A percentile compares a stretch with the other conserved stretches of the same genome.
Conservation (phyloP, 2,329 filamentous ascomycete species). For the Cordyceps fumosorosea region DNA sequence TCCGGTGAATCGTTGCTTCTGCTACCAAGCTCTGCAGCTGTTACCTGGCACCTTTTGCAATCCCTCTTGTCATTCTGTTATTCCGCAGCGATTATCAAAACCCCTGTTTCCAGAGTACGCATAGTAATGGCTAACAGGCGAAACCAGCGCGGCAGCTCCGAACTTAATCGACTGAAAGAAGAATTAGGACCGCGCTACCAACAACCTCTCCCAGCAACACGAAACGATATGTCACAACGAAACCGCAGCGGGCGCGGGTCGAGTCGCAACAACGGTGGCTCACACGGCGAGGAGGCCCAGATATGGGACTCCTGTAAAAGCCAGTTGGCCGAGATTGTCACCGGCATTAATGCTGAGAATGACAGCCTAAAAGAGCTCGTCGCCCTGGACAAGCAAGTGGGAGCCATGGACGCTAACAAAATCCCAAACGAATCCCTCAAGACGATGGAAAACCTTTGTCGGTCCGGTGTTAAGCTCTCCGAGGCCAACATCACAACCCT, state of each 20-base stretch:
- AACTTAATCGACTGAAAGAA: conserved; percentile 13
- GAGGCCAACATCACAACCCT: conserved; percentile 32
- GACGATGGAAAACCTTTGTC: conserved; percentile 36
- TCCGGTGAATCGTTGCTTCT: background rate
- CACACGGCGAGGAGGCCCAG: conserved; percentile 37
- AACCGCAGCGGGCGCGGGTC: conserved; percentile 39
- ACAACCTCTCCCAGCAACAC: background rate
- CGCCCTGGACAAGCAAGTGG: conserved; percentile 34
- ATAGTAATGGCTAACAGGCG: conserved; percentile 15
- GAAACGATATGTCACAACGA: conserved; percentile 35
- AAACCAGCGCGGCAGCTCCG: conserved; percentile 10
- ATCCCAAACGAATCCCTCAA: conserved; percentile 31
- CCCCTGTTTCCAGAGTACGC: background rate
- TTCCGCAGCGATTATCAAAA: background rate
- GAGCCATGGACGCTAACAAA: conserved; percentile 32
- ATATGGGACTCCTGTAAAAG: conserved; percentile 37
- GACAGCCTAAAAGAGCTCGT: conserved; percentile 34
- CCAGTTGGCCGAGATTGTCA: conserved; percentile 33
- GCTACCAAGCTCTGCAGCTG: background rate
- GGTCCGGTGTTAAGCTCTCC: conserved; percentile 35
- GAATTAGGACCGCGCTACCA: conserved; percentile 13
- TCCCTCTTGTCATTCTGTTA: background rate
- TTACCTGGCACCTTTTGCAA: background rate
- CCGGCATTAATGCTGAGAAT: conserved; percentile 36
- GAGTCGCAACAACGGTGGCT: conserved; percentile 37